Conservation (phyloP, 2,329 filamentous ascomycete species). For the Helminthosporium solani region DNA sequence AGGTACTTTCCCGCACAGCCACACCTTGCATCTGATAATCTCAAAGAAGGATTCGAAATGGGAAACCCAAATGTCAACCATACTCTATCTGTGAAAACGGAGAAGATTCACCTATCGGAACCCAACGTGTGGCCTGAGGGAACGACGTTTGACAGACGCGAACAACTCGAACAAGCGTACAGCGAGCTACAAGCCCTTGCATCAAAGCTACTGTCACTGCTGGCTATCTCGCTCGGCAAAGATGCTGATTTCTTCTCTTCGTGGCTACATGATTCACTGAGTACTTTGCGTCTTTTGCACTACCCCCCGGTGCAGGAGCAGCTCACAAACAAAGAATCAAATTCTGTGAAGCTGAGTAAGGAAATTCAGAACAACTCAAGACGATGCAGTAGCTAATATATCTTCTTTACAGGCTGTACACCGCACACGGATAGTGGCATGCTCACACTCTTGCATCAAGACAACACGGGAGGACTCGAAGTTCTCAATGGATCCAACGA, state of each 20-base stretch:
- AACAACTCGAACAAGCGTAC: constrained; percentile 42
- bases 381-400: not conserved
- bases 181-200: constrained; percentile 44
- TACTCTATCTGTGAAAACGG: constrained; percentile 1
- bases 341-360: constrained; percentile 22
- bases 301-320: constrained; percentile 39
- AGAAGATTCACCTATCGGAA: constrained; percentile 44
- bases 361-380: too few relatives aligned
- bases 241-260: constrained; percentile 43
- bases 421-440: constrained; percentile 50
- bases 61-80: constrained; percentile 32
- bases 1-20: constrained; percentile 49
- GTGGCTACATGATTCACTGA: constrained; percentile 46
- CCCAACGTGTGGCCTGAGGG: constrained; percentile 45
- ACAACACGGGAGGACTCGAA: constrained; percentile 50
- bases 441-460: constrained; percentile 52
- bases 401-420: constrained; percentile 27
- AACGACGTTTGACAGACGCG: constrained; percentile 17
- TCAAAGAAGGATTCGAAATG: constrained; percentile 52
- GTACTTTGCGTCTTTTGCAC: constrained; percentile 48
- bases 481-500: constrained; percentile 46
- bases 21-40: constrained; percentile 41
- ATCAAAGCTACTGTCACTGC: constrained; percentile 41
- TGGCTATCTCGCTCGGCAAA: constrained; percentile 45
- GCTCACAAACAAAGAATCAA: constrained; percentile 5